Evolutionary conservation across 2,329 filamentous ascomycete species (phyloP).

Genomic region (Phialophora tarda): DNA sequence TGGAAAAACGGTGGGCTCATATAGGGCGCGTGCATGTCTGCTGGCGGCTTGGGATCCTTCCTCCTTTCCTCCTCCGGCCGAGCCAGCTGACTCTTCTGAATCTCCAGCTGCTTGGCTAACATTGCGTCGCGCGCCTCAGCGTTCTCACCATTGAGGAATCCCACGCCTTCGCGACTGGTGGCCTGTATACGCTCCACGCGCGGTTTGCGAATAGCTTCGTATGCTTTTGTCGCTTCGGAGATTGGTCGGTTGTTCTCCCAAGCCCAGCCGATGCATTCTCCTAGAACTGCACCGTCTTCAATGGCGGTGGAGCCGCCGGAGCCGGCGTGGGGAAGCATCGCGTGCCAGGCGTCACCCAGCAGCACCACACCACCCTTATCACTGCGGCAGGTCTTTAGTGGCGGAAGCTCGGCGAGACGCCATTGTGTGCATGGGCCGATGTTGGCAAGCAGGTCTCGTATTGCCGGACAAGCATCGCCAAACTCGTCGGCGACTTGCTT

Average conservation of each 20-base stretch:
- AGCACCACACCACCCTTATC: constrained; percentile 12
- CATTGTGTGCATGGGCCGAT: constrained; percentile 14
- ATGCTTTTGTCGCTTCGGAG: constrained; percentile 17
- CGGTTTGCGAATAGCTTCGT: constrained; percentile 16
- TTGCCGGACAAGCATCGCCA: constrained; percentile 10
- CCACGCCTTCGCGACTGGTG: constrained; percentile 10
- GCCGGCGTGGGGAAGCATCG: constrained; percentile 20
- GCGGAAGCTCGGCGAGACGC: constrained; percentile 18
- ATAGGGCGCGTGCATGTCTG: constrained; percentile 12
- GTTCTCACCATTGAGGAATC: constrained; percentile 4
- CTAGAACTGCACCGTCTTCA: constrained; percentile 19
- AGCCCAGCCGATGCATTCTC: constrained; percentile 16
- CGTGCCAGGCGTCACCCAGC: constrained; percentile 18
- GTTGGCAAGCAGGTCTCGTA: constrained; percentile 15
- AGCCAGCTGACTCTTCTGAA: neutral
- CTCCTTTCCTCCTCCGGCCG: constrained; percentile 19
- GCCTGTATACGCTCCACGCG: constrained; percentile 20
- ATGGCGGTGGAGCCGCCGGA: constrained; percentile 15
- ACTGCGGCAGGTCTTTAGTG: constrained; percentile 18
- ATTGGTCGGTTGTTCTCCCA: constrained; percentile 10
- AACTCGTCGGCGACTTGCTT: constrained; percentile 12
- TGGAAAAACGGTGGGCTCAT: constrained; percentile 4
- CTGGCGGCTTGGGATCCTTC: constrained; percentile 1
- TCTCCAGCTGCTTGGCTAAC: neutral
- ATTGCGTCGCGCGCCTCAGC: neutral